These are phyloP conservation scores for Dispira simplex DNA, from an alignment of 192 early-diverging fungal species.

Conservation along the genomic window DNA sequence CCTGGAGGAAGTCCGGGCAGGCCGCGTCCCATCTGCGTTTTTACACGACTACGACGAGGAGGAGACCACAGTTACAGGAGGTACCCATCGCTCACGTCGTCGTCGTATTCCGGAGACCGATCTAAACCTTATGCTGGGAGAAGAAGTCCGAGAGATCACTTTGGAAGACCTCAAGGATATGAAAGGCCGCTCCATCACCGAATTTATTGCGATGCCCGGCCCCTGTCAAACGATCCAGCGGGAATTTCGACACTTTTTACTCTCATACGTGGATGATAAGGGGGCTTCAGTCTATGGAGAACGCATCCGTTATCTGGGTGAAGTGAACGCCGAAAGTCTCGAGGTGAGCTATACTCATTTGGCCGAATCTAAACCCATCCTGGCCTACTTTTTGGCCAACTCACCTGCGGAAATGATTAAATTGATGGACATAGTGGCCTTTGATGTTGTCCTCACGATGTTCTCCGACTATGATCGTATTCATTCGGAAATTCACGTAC, in stretches of 20 bases:
- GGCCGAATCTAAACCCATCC: slow-evolving; percentile 52
- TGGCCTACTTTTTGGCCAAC: slow-evolving; percentile 85
- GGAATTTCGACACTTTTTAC: slow-evolving; percentile 81
- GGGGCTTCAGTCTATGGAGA: slow-evolving; percentile 90
- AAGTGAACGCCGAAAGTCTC: slow-evolving; percentile 70
- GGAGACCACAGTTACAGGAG: slow-evolving; percentile 22
- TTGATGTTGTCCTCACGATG: slow-evolving; percentile 74
- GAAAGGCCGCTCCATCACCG: slow-evolving; percentile 61
- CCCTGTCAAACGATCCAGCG: slow-evolving; percentile 66
- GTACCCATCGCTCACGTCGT: slow-evolving; percentile 29
- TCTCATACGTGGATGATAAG: slow-evolving; percentile 68
- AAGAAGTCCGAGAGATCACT: slow-evolving; percentile 47
- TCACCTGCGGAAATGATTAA: slow-evolving; percentile 75
- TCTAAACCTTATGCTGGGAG: slow-evolving; percentile 35
- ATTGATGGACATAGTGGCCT: slow-evolving; percentile 86
- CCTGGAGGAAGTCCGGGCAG: slow-evolving; percentile 26
- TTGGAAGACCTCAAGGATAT: slow-evolving; percentile 72
- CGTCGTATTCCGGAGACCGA: slow-evolving; percentile 34
- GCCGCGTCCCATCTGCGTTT: slow-evolving; percentile 70
- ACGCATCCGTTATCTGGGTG: slow-evolving; percentile 75
- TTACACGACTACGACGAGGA: slow-evolving; percentile 72
- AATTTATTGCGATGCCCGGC: slow-evolving; percentile 76
- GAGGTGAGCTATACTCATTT: slow-evolving; percentile 80
- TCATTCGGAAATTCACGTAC: slow-evolving; percentile 84
- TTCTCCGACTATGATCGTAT: slow-evolving; percentile 87